Evolutionary conservation across 2,329 filamentous ascomycete genomes (phyloP).

Genomic region (Apiospora phragmitis): DNA sequence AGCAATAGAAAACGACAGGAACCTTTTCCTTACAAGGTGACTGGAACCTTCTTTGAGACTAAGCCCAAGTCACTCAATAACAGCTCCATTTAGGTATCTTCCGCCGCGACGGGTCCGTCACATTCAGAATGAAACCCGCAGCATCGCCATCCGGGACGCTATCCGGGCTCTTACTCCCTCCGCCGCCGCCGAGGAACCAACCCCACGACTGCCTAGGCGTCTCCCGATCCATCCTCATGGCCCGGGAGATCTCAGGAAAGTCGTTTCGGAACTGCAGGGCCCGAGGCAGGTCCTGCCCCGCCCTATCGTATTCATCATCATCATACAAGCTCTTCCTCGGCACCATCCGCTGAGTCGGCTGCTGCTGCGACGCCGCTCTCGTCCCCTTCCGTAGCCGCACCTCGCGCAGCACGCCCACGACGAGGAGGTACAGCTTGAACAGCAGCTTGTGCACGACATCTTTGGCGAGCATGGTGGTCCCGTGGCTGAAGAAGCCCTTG

Average conservation of each 20-base stretch:
- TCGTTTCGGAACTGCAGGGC: background rate
- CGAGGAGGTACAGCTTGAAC: constrained; percentile 68
- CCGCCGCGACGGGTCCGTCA: background rate
- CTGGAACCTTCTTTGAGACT: background rate
- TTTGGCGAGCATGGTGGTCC: constrained; percentile 85
- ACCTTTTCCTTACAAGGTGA: background rate
- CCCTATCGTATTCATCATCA: background rate
- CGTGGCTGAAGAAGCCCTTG: constrained; percentile 83
- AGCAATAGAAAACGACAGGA: background rate
- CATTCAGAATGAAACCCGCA: background rate
- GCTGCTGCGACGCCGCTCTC: background rate
- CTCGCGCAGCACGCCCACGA: constrained; percentile 46
- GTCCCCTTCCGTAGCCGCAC: background rate
- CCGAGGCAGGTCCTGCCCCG: background rate
- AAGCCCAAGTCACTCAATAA: background rate
- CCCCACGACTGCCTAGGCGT: background rate
- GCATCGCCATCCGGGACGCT: background rate
- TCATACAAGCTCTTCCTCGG: background rate
- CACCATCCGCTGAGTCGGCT: background rate
- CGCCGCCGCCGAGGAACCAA: background rate
- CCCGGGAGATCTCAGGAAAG: background rate
- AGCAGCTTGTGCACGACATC: constrained; percentile 73
- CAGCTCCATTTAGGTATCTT: background rate
- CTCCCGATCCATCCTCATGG: background rate
- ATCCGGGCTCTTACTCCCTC: background rate